Evolutionary conservation across 805 yeast species (phyloP).

Genomic region (Debaryomyces maramus): DNA sequence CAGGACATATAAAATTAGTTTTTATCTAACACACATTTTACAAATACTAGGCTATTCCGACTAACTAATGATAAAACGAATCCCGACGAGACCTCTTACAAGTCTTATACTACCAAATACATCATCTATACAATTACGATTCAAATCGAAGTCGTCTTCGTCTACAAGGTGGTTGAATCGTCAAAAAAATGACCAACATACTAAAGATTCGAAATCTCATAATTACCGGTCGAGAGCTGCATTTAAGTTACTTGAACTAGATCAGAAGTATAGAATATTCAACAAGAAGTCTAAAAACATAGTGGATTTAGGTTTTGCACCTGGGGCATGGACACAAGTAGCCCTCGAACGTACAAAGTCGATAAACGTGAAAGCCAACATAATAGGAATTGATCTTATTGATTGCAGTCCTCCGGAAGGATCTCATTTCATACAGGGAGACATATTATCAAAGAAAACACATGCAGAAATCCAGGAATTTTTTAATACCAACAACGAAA

Average conservation of each 20-base stretch:
- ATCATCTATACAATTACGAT: neutral
- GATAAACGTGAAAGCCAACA: conserved; percentile 46
- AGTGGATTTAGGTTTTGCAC: conserved; percentile 89
- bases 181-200: conserved; percentile 62
- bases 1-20: conserved; percentile 8
- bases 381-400: conserved; percentile 68
- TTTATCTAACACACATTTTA: too few relatives aligned
- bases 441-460: conserved; percentile 44
- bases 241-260: conserved; percentile 76
- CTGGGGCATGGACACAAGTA: conserved; percentile 94
- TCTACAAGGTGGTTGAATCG: conserved; percentile 76
- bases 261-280: conserved; percentile 62
- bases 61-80: too few relatives aligned
- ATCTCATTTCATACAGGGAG: conserved; percentile 39
- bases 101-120: too few relatives aligned
- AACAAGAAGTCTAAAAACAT: conserved; percentile 52
- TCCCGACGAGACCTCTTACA: too few relatives aligned
- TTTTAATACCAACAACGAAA: conserved; percentile 37
- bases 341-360: conserved; percentile 49
- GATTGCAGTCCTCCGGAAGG: conserved; percentile 38
- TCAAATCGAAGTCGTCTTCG: conserved; percentile 39
- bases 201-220: conserved; percentile 62
- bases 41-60: too few relatives aligned
- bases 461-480: conserved; percentile 55
- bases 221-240: conserved; percentile 86